Base-by-base conservation (phyloP, 2,329 filamentous ascomycete species). In the Capronia coronata region DNA sequence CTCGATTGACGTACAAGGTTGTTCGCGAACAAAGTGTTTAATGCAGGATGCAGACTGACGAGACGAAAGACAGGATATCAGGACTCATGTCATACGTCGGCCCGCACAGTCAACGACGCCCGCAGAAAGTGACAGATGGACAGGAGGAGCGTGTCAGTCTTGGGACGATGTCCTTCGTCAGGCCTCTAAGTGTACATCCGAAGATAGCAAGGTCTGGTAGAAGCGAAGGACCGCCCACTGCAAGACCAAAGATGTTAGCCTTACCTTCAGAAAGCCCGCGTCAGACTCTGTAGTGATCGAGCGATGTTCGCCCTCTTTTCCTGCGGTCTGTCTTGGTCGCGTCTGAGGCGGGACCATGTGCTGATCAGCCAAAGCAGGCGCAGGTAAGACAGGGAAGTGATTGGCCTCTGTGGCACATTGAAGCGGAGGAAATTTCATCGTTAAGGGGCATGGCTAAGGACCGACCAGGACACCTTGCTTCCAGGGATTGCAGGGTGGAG, bases 351-450 rank as follows among this genome's bases (percentile, higher is more conserved):
- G 51, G 51, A 40, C 39, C 44, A 32, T 46, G 30, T 43, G 34
- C 43, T 39, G 49, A 46, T 49, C 49, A 34, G 37, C 35, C 48
- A 29, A 39, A 32, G 35, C 41, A 41, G 46, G 43, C 38, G 46
- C 49, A 47, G 23, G 35, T 35, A 32, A 32, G 48, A 23, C 16
- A n/a, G 25, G 14, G 30, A 25, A 47, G 21, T 40, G 43, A 55
- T 55, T 55, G 53, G 53, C 16, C 39, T 13, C 13, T 13, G 49
- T 13, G 21, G 40, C 19, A 25, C 21, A 14, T 22, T 27, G 34
- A 38, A 51, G 46, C 43, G 38, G 39, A 45, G 49, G 49, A 50
- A 50, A 48, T 49, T 51, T 41, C 53, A 52, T 55, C 50, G 46
- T 25, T 55, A 49, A 55, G 53, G 53, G 53, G 53, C 49, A 50